Conservation (phyloP, 441 rosid genomes). For the Biscutella auriculata region DNA sequence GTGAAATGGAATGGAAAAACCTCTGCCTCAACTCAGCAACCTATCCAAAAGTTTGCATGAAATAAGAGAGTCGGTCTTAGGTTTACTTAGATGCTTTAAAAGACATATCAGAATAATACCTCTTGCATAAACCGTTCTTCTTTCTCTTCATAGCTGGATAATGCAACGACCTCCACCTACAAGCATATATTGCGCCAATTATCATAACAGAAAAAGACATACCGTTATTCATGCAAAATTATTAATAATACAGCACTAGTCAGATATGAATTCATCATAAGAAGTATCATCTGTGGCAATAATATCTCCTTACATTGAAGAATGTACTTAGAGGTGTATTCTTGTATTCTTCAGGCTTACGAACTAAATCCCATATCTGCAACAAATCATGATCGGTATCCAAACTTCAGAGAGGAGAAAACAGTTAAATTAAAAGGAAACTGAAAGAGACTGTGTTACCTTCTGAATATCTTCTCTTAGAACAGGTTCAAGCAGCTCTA, state of each 20-base stretch:
- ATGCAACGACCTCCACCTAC: constrained; percentile 75
- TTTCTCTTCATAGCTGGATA: constrained; percentile 77
- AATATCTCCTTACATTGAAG: constrained; percentile 52
- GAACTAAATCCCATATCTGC: constrained; percentile 86
- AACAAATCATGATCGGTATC: constrained; percentile 8
- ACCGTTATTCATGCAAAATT: not conserved
- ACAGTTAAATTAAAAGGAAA: not conserved
- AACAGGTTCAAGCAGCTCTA: constrained; percentile 59
- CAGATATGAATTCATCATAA: not conserved
- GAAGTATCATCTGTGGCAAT: not conserved
- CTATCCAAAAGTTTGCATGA: constrained; percentile 29
- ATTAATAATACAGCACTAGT: not conserved
- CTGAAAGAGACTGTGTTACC: constrained; percentile 30
- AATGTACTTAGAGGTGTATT: constrained; percentile 65
- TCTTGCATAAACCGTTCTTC: constrained; percentile 67
- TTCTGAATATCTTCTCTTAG: constrained; percentile 84
- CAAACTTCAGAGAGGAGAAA: constrained; percentile 12
- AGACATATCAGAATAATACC: constrained; percentile 30
- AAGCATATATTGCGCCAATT: constrained; percentile 17
- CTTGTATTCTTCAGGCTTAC: constrained; percentile 58
- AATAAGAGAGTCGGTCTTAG: not conserved
- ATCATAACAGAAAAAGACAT: not conserved
- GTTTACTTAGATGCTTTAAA: not conserved
- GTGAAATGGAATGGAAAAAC: constrained; percentile 68
- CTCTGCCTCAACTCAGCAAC: constrained; percentile 60